Evolutionary conservation across 805 yeast genomes (phyloP).

Genomic region (Sugiyamaella smithiae): DNA sequence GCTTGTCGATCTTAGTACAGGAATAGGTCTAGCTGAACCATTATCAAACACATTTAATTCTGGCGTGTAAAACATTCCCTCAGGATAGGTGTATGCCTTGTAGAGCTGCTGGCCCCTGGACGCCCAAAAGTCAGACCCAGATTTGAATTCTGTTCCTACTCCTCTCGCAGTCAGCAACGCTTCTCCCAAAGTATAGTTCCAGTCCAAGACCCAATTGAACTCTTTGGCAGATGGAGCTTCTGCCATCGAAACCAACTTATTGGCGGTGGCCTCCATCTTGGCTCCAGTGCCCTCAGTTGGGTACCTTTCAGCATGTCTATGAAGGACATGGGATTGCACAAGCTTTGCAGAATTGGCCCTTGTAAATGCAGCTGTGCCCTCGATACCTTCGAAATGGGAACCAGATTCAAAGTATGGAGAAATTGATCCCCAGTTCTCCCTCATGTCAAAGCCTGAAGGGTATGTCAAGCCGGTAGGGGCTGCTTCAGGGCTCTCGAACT

Average conservation of each 20-base stretch:
- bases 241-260: constrained; percentile 30
- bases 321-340: constrained; percentile 53
- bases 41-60: constrained; percentile 31
- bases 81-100: constrained; percentile 28
- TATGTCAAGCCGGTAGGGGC: constrained; percentile 37
- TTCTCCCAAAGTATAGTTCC: constrained; percentile 33
- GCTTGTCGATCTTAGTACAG: constrained; percentile 38
- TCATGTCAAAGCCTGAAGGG: constrained; percentile 36
- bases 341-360: constrained; percentile 51
- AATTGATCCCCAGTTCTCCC: constrained; percentile 40
- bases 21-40: constrained; percentile 34
- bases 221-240: constrained; percentile 22
- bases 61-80: constrained; percentile 24
- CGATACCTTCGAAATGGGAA: constrained; percentile 33
- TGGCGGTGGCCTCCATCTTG: constrained; percentile 39
- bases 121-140: constrained; percentile 41
- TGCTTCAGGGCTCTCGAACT: constrained; percentile 29
- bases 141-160: constrained; percentile 37
- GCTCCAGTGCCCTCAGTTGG: constrained; percentile 47
- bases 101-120: constrained; percentile 38
- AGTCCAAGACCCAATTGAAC: constrained; percentile 33
- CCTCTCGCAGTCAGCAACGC: constrained; percentile 38
- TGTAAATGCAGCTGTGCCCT: constrained; percentile 8
- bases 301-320: constrained; percentile 78
- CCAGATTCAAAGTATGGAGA: constrained; percentile 40